Evolutionary conservation across 2,329 filamentous ascomycete genomes (phyloP), one percentile per base, ranked within the genome.

Genomic region (Sarocladium brachiariae): DNA sequence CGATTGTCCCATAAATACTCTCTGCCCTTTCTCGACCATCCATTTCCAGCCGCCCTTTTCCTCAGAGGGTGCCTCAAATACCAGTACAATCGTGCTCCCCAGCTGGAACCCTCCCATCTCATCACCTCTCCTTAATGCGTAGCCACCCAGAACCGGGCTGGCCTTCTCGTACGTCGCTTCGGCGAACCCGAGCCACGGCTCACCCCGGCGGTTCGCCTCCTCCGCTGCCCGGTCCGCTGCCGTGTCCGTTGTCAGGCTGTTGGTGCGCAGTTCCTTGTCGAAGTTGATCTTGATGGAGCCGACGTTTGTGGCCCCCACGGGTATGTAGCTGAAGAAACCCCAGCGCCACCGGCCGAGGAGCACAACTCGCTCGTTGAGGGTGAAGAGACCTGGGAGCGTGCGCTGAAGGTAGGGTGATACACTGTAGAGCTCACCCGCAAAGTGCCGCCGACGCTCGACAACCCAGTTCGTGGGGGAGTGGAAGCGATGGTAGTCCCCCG

Each of bases 41-140:
- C 93, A 99, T 54, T 76, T 80, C 80, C 89, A 97, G 0, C 90
- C 90, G 27, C 71, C 72, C 7, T 68, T 70, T 51, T 74, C 74
- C 65, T 79, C 83, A 1, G 82, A 57, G 1, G 93, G 93, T 11
- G 93, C 93, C 70, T 99, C 95, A 63, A 99, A 99, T 1, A 99
- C 90, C 49, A 99, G 74, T 34, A 99, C 93, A 57, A 99, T 84
- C 1, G 92, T 96, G 65, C 89, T 96, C 18, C 93, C 93, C 3
- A 99, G 76, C 72, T 95, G 89, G 71, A 99, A 99, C 0, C 93
- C 95, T 50, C 93, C 93, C 90, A 99, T 97, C 69, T 99, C 93
- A 64, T 97, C 92, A 31, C 93, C 93, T 39, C 87, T 78, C 55
- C 84, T 81, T 51, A 99, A 72, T 1, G 92, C 86, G 64, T 97